A percentile compares a stretch with the other conserved stretches of the same genome.
phyloP scores from a whole-genome alignment of 495 filamentous ascomycete genomes.

The Parachaetomium inaequale region DNA sequence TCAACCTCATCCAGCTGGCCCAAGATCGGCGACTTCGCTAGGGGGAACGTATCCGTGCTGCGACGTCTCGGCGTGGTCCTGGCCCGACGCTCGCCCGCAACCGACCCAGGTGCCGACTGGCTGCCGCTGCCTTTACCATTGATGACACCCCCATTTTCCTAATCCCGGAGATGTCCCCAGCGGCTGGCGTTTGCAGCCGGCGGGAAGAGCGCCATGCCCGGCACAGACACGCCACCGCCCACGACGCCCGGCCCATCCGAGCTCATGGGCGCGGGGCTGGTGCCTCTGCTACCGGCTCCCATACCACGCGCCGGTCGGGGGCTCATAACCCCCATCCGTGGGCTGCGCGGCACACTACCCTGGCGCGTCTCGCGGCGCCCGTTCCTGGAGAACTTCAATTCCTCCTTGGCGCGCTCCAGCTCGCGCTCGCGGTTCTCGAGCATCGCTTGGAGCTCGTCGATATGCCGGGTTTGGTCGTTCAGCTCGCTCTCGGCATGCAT shows the following conservation, averaged over 20 bases:
- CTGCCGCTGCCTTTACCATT: background rate
- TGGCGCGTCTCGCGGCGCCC: conserved; percentile 50
- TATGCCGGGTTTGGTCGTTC: conserved; percentile 26
- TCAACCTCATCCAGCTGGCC: background rate
- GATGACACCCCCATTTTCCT: conserved; percentile 1
- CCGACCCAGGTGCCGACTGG: background rate
- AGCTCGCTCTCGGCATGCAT: conserved; percentile 45
- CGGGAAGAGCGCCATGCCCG: conserved; percentile 28
- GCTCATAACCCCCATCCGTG: conserved; percentile 43
- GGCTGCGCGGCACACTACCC: conserved; percentile 48
- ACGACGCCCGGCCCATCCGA: conserved; percentile 19
- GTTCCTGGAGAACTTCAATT: conserved; percentile 42
- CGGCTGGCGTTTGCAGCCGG: conserved; percentile 24
- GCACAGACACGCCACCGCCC: conserved; percentile 9
- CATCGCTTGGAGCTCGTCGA: conserved; percentile 55
- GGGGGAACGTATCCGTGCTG: too few species aligned
- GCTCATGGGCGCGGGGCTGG: conserved; percentile 38
- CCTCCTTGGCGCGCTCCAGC: conserved; percentile 38
- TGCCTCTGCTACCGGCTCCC: conserved; percentile 42
- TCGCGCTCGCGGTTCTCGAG: conserved; percentile 60
- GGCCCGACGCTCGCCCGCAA: background rate
- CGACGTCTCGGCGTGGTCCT: background rate
- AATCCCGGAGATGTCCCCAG: conserved; percentile 40
- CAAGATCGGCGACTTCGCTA: background rate
- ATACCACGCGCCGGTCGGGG: conserved; percentile 29